Evolutionary conservation across 2,329 filamentous ascomycete species (phyloP).

Genomic region (Phaeoacremonium minimum): DNA sequence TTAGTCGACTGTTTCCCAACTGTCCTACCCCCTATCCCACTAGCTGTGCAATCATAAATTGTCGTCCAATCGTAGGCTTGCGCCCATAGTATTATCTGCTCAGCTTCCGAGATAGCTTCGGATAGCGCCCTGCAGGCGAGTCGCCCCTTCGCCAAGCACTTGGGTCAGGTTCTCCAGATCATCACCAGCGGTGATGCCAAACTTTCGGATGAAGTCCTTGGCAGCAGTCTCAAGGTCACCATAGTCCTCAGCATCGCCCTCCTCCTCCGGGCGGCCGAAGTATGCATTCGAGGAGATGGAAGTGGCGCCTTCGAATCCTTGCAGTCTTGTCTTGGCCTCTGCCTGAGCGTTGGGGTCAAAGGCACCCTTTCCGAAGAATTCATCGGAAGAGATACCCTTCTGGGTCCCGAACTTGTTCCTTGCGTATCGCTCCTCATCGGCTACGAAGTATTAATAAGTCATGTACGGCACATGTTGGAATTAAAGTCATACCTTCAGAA

Average conservation of each 20-base stretch:
- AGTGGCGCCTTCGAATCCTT: conserved; percentile 88
- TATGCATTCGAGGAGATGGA: conserved; percentile 96
- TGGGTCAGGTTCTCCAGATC: conserved; percentile 88
- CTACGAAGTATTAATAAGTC: conserved; percentile 14
- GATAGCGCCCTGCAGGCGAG: conserved; percentile 73
- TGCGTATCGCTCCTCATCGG: conserved; percentile 76
- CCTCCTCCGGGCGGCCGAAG: conserved; percentile 88
- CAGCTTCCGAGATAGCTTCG: conserved; percentile 60
- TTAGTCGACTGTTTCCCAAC: no score
- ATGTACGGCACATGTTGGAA: conserved; percentile 1
- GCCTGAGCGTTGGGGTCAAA: conserved; percentile 77
- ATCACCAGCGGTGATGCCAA: conserved; percentile 92
- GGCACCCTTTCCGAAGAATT: conserved; percentile 90
- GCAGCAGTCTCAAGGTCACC: conserved; percentile 90
- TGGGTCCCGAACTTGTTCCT: conserved; percentile 85
- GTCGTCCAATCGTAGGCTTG: no score
- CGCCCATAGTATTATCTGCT: no score
- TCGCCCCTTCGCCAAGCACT: conserved; percentile 80
- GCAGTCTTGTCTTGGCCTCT: conserved; percentile 82
- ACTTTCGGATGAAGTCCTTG: conserved; percentile 92
- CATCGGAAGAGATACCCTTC: conserved; percentile 95
- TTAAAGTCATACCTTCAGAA: conserved; percentile 53
- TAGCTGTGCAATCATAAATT: no score
- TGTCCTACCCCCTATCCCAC: no score
- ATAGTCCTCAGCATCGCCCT: conserved; percentile 66